Conservation (phyloP, 139 green algal species). For the Pycnococcus provasolii region DNA sequence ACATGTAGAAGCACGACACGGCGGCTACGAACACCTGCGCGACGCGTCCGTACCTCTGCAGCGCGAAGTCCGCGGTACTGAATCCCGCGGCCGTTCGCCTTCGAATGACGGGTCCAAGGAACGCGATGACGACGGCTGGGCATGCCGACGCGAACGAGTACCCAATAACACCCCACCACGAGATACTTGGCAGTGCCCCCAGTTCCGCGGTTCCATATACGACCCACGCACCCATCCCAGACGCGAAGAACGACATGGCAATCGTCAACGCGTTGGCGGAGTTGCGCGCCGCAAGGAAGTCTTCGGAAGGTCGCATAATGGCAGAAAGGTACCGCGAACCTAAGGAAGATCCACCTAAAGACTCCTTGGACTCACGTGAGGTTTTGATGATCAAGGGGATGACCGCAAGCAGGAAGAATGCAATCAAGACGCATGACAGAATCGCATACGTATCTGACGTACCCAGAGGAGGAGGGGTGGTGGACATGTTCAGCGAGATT, state of each 20-base stretch:
- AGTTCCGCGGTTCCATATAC: slow-evolving; percentile 4
- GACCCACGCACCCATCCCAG: slow-evolving; percentile 12
- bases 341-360: too few species aligned
- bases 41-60: slow-evolving; percentile 1
- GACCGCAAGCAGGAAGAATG: too few species aligned
- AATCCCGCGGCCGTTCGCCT: neutral
- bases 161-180: slow-evolving; percentile 11
- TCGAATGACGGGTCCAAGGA: slow-evolving; percentile 1
- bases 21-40: slow-evolving; percentile 1
- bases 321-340: too few species aligned
- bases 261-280: too few species aligned
- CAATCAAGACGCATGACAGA: too few species aligned
- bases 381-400: too few species aligned
- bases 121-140: neutral
- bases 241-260: slow-evolving; percentile 6
- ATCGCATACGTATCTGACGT: too few species aligned
- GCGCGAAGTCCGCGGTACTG: slow-evolving; percentile 5
- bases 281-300: too few species aligned
- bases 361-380: too few species aligned
- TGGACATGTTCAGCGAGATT: too few species aligned
- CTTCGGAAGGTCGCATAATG: too few species aligned
- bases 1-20: slow-evolving; percentile 9
- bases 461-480: too few species aligned
- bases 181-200: neutral
- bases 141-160: neutral